A percentile compares a stretch with the other conserved stretches of the same genome.
Conservation (phyloP, 2,329 filamentous ascomycete genomes). For the Venturia oleaginea region DNA sequence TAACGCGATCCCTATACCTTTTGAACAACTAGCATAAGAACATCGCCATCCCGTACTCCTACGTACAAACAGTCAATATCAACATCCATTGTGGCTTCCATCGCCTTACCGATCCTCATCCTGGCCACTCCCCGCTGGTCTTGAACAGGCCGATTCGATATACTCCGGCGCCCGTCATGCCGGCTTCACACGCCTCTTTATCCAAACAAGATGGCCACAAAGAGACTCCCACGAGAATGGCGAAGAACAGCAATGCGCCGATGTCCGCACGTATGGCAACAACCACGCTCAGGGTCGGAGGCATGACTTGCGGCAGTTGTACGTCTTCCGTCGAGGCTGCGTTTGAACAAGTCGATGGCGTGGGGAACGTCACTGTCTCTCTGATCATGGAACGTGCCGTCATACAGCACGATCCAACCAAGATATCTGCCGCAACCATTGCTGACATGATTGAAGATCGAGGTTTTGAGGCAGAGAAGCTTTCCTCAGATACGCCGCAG, state of each 20-base stretch:
- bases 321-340: constrained; percentile 91
- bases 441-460: constrained; percentile 83
- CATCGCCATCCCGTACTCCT: neutral
- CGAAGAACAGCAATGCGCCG: constrained; percentile 1
- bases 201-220: neutral
- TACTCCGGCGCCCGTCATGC: constrained; percentile 3
- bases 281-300: constrained; percentile 82
- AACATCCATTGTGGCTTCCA: neutral
- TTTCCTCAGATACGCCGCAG: constrained; percentile 67
- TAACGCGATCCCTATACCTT: neutral
- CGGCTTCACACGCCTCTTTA: neutral
- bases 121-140: neutral
- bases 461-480: constrained; percentile 82
- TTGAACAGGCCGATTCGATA: neutral
- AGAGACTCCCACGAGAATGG: neutral
- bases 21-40: neutral
- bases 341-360: constrained; percentile 72
- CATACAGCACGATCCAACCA: constrained; percentile 72
- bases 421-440: constrained; percentile 65
- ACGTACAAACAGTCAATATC: neutral
- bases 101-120: neutral
- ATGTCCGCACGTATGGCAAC: constrained; percentile 60
- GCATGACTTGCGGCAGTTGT: constrained; percentile 84
- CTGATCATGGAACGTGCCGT: constrained; percentile 95
- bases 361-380: constrained; percentile 81